Percentiles rank a stretch among this genome's conserved stretches.
These are phyloP conservation scores for Pythium apleroticum DNA, from an alignment of 352 stramenopile species.

Conservation along the genomic window DNA sequence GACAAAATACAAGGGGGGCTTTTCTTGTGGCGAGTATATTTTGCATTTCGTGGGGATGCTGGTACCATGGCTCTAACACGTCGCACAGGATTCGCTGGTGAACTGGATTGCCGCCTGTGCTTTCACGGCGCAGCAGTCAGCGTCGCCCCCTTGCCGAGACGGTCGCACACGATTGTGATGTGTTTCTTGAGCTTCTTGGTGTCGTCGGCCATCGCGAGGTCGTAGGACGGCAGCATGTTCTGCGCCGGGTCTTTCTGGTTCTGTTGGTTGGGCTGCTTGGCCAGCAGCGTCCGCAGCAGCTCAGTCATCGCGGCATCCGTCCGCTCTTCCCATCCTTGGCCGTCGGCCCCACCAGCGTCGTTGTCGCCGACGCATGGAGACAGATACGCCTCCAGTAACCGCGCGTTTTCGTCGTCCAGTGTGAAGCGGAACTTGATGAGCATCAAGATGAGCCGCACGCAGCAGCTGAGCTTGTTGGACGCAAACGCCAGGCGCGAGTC, in stretches of 20 bases:
- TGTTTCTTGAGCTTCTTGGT: slow-evolving; percentile 90
- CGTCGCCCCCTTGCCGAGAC: slow-evolving; percentile 77
- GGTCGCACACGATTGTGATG: slow-evolving; percentile 89
- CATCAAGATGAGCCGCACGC: slow-evolving; percentile 75
- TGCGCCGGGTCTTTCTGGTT: slow-evolving; percentile 17
- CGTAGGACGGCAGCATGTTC: slow-evolving; percentile 30
- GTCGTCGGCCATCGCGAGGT: slow-evolving; percentile 71
- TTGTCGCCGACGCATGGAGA: slow-evolving; percentile 64
- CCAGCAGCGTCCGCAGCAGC: slow-evolving; percentile 74
- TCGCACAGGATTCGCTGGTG: no score
- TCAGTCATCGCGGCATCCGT: slow-evolving; percentile 86
- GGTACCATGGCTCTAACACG: no score
- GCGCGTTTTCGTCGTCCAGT: slow-evolving; percentile 61
- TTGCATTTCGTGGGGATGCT: no score
- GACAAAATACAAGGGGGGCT: no score
- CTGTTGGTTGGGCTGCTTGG: slow-evolving; percentile 47
- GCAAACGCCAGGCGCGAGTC: slow-evolving; percentile 52
- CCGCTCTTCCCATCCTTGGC: slow-evolving; percentile 88
- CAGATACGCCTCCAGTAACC: slow-evolving; percentile 63
- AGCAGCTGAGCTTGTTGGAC: slow-evolving; percentile 69
- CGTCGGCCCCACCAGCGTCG: slow-evolving; percentile 36
- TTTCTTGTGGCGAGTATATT: not conserved
- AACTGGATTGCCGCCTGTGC: no score
- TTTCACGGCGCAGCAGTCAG: slow-evolving; percentile 18
- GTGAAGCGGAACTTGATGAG: slow-evolving; percentile 84